Percentiles rank a stretch among this genome's conserved stretches.
Evolutionary conservation across 1,139 yeast genomes (phyloP).

Genomic region (Blastobotrys arbuscula): DNA sequence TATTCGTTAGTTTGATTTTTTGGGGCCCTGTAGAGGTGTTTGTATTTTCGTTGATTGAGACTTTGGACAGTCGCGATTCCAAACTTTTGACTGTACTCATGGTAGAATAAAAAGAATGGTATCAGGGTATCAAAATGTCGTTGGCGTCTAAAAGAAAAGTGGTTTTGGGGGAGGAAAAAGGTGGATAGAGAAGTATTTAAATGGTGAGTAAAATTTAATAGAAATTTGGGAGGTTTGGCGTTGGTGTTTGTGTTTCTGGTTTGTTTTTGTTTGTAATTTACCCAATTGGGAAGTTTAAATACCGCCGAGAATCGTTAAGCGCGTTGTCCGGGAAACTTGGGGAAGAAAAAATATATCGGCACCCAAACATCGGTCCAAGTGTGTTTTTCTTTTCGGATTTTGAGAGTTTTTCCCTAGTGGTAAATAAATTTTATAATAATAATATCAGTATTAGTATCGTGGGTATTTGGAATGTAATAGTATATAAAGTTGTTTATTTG

Average conservation of each 20-base stretch:
- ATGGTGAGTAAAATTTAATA: background rate
- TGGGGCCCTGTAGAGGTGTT: constrained; percentile 4
- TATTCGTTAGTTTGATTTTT: constrained; percentile 3
- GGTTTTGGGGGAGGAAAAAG: background rate
- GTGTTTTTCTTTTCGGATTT: too few relatives aligned
- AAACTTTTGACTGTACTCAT: constrained; percentile 20
- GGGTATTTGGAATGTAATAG: too few relatives aligned
- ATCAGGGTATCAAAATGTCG: background rate
- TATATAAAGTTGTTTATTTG: too few relatives aligned
- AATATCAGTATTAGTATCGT: too few relatives aligned
- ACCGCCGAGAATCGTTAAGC: too few relatives aligned
- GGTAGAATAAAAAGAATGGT: background rate
- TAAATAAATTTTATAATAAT: too few relatives aligned
- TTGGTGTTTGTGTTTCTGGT: background rate
- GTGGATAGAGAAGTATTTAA: background rate
- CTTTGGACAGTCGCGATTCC: constrained; percentile 24
- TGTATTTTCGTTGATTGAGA: constrained; percentile 24
- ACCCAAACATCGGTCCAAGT: too few relatives aligned
- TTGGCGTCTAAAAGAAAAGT: background rate
- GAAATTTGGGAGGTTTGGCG: background rate
- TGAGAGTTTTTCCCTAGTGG: too few relatives aligned
- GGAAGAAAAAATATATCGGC: too few relatives aligned
- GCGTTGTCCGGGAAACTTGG: too few relatives aligned
- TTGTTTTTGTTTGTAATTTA: constrained; percentile 4
- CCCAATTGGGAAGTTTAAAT: constrained; percentile 7